phyloP scores from a whole-genome alignment of 2,329 filamentous ascomycete genomes.

The Nemania abortiva region DNA sequence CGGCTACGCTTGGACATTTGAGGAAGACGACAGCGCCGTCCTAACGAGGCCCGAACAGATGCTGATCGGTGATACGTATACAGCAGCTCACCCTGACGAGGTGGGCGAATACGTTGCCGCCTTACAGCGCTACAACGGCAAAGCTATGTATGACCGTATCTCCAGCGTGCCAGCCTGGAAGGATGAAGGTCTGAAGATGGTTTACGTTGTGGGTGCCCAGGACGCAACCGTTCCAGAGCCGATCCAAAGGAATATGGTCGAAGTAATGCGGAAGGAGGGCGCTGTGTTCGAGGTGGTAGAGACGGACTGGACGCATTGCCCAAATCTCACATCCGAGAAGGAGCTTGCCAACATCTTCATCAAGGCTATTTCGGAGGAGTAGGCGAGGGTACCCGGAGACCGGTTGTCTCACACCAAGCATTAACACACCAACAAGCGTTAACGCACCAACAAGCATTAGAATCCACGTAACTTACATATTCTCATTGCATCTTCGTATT shows the following conservation, averaged over 20 bases:
- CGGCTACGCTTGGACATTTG: background rate
- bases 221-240: background rate
- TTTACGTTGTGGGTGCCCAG: background rate
- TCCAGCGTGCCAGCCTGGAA: background rate
- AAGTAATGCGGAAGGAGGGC: background rate
- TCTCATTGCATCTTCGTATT: too few species aligned
- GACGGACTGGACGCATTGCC: background rate
- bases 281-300: background rate
- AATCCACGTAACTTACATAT: too few species aligned
- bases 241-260: background rate
- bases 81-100: background rate
- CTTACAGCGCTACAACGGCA: background rate
- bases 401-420: too few species aligned
- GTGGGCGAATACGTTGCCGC: background rate
- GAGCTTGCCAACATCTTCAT: background rate
- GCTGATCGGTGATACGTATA: background rate
- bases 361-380: background rate
- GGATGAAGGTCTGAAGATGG: background rate
- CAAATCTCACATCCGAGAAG: background rate
- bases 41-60: background rate
- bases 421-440: too few species aligned
- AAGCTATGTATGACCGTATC: background rate
- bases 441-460: too few species aligned
- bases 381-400: too few species aligned
- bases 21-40: background rate